Conservation (phyloP, 148 eudicot genomes). For the Simmondsia chinensis region DNA sequence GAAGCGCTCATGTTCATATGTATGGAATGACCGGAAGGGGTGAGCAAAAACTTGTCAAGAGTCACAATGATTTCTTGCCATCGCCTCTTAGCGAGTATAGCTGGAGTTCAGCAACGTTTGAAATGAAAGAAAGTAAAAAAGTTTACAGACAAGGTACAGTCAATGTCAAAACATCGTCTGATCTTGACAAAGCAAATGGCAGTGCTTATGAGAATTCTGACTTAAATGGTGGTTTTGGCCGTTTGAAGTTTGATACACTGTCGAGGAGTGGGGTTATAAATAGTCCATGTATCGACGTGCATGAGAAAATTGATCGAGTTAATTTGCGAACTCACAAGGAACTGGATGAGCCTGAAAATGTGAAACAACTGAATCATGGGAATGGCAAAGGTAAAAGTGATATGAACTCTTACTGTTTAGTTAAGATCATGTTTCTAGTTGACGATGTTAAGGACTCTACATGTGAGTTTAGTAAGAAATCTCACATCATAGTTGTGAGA, state of each 20-base stretch:
- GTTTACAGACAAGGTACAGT: slow-evolving; percentile 3
- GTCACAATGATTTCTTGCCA: no score
- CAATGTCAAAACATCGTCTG: slow-evolving; percentile 9
- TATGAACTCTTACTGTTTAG: no score
- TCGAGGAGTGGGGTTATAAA: background rate
- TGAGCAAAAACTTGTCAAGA: no score
- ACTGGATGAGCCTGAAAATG: slow-evolving; percentile 2
- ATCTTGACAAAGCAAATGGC: slow-evolving; percentile 10
- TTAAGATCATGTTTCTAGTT: no score
- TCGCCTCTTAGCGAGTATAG: no score
- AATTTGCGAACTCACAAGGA: slow-evolving; percentile 4
- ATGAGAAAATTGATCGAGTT: slow-evolving; percentile 1
- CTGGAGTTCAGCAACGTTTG: slow-evolving; percentile 4
- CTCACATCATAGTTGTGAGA: no score
- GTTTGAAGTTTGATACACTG: background rate
- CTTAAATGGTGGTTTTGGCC: background rate
- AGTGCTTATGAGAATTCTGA: slow-evolving; percentile 2
- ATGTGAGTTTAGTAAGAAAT: background rate
- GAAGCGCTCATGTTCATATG: no score
- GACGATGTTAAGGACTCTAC: no score
- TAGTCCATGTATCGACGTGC: slow-evolving; percentile 3
- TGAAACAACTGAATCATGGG: background rate
- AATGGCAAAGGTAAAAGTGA: background rate
- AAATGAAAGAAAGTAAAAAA: slow-evolving; percentile 7
- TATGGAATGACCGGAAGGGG: no score